Conservation (phyloP, 1,284 basidiomycete genomes). For the Rugosomyces carneus region DNA sequence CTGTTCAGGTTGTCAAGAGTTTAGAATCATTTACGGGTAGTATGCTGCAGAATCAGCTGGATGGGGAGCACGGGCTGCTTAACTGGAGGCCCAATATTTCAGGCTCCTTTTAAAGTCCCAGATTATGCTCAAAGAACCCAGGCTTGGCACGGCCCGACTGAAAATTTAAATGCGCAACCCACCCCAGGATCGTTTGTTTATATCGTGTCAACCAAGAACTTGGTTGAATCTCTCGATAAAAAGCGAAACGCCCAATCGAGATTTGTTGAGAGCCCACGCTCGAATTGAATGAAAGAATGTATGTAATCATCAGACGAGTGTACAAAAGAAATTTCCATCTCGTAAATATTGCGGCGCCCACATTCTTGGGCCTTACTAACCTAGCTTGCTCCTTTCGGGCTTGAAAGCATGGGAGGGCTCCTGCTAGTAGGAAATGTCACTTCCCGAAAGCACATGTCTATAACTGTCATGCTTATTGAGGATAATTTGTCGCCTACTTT, state of each 20-base stretch:
- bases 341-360: slow-evolving; percentile 3
- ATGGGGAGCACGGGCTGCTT: slow-evolving; percentile 3
- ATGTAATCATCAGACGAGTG: no score
- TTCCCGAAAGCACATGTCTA: neutral
- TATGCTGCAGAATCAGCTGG: slow-evolving; percentile 1
- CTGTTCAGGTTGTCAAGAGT: neutral
- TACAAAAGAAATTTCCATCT: no score
- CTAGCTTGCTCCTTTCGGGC: slow-evolving; percentile 1
- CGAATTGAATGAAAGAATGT: neutral
- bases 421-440: neutral
- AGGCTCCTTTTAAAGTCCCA: slow-evolving; percentile 16
- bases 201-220: slow-evolving; percentile 9
- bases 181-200: slow-evolving; percentile 5
- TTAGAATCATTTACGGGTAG: slow-evolving; percentile 2
- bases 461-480: neutral
- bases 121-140: slow-evolving; percentile 13
- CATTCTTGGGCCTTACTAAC: neutral
- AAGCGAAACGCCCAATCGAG: slow-evolving; percentile 1
- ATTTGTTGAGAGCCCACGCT: slow-evolving; percentile 4
- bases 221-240: slow-evolving; percentile 4
- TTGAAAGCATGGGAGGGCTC: neutral
- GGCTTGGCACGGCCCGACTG: slow-evolving; percentile 17
- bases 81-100: slow-evolving; percentile 4
- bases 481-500: neutral
- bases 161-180: slow-evolving; percentile 2